Evolutionary conservation across 495 filamentous ascomycete genomes (phyloP).

Genomic region (Platismatia glauca): DNA sequence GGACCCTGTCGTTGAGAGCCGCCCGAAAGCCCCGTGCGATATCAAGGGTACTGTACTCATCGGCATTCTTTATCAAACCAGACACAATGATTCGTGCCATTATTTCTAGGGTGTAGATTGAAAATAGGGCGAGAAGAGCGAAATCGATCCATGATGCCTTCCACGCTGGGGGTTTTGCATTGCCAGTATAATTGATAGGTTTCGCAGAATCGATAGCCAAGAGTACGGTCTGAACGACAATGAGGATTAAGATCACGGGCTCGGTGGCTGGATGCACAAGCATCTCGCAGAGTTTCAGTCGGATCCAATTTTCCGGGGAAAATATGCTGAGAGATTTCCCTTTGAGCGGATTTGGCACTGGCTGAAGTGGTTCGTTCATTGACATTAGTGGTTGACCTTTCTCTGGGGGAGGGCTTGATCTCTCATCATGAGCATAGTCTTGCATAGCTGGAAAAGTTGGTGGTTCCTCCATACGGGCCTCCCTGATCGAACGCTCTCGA

Average conservation of each 20-base stretch:
- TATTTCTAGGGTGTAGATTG: slow-evolving; percentile 85
- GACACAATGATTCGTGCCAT: slow-evolving; percentile 79
- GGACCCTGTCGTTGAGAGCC: slow-evolving; percentile 64
- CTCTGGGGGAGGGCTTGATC: slow-evolving; percentile 38
- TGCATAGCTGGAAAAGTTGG: slow-evolving; percentile 49
- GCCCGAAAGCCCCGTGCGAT: slow-evolving; percentile 60
- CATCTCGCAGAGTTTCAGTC: slow-evolving; percentile 70
- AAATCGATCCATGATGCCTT: slow-evolving; percentile 64
- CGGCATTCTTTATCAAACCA: slow-evolving; percentile 78
- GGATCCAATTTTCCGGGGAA: slow-evolving; percentile 62
- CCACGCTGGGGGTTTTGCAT: slow-evolving; percentile 49
- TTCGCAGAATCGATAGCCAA: slow-evolving; percentile 71
- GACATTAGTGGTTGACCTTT: slow-evolving; percentile 31
- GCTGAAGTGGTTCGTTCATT: slow-evolving; percentile 30
- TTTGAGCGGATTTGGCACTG: slow-evolving; percentile 69
- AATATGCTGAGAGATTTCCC: slow-evolving; percentile 85
- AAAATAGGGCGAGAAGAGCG: slow-evolving; percentile 71
- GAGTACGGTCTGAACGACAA: slow-evolving; percentile 79
- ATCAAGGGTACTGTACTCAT: slow-evolving; percentile 74
- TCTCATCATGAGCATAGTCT: slow-evolving; percentile 45
- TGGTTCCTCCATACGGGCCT: slow-evolving; percentile 44
- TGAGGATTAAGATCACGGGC: slow-evolving; percentile 76
- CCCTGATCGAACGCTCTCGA: slow-evolving; percentile 52
- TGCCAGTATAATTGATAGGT: slow-evolving; percentile 44
- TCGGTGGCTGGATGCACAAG: slow-evolving; percentile 85